Percentiles rank a stretch among this genome's conserved stretches.
Conservation (phyloP, 2,329 filamentous ascomycete species). For the Fusarium phyllophilum region DNA sequence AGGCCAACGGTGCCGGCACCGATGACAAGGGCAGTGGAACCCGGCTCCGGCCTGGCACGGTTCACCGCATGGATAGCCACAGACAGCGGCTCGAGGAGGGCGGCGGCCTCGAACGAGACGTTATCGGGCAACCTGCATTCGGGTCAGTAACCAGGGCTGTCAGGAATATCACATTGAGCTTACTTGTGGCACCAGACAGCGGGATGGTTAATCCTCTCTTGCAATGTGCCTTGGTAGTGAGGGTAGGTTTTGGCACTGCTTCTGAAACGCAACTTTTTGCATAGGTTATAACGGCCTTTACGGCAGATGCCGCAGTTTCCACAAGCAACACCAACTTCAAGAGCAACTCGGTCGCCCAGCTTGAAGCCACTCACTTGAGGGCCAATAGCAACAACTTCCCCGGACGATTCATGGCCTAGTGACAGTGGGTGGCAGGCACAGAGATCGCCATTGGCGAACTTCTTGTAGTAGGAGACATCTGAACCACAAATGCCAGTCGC, state of each 20-base stretch:
- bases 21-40: constrained; percentile 69
- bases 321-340: constrained; percentile 67
- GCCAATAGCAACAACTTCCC: constrained; percentile 66
- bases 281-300: constrained; percentile 69
- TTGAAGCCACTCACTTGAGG: constrained; percentile 62
- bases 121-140: constrained; percentile 65
- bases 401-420: constrained; percentile 71
- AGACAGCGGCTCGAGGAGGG: constrained; percentile 69
- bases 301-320: constrained; percentile 62
- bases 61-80: constrained; percentile 71
- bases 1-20: constrained; percentile 72
- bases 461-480: constrained; percentile 77
- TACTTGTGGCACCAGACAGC: constrained; percentile 71
- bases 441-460: constrained; percentile 76
- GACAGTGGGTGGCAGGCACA: constrained; percentile 73
- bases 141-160: constrained; percentile 6
- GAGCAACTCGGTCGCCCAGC: constrained; percentile 67
- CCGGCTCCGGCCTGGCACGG: constrained; percentile 61
- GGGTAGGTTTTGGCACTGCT: constrained; percentile 71
- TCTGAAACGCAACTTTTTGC: constrained; percentile 69
- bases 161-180: constrained; percentile 32
- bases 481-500: constrained; percentile 76
- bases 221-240: constrained; percentile 71
- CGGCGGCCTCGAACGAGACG: constrained; percentile 68
- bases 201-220: constrained; percentile 71